phyloP scores from a whole-genome alignment of 768 basidiomycete species.

The Gloeophyllum trabeum region DNA sequence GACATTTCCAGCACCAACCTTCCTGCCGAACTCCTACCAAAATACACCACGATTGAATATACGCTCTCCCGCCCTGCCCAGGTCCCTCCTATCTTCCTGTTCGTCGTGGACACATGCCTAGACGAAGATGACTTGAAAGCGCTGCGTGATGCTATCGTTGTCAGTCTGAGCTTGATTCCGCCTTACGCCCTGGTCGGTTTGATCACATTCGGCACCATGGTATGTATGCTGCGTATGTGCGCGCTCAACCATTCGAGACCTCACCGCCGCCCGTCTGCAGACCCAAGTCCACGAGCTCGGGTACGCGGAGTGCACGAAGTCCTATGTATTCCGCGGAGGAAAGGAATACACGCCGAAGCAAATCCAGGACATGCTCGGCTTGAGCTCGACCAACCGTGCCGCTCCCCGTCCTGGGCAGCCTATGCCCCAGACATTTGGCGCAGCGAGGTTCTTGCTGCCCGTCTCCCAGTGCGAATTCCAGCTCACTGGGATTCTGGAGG shows the following conservation, averaged over 20 bases:
- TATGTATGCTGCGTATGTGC: slow-evolving; percentile 19
- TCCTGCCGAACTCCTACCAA: slow-evolving; percentile 90
- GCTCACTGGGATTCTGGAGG: slow-evolving; percentile 85
- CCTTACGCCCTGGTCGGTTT: slow-evolving; percentile 92
- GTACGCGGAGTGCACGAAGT: slow-evolving; percentile 92
- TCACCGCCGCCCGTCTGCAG: slow-evolving; percentile 26
- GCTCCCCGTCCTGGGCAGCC: slow-evolving; percentile 83
- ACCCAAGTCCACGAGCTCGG: slow-evolving; percentile 98
- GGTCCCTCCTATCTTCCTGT: slow-evolving; percentile 93
- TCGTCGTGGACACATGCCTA: slow-evolving; percentile 94
- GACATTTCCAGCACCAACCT: slow-evolving; percentile 96
- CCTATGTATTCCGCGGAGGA: slow-evolving; percentile 96
- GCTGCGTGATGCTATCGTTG: slow-evolving; percentile 86
- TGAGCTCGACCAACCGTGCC: slow-evolving; percentile 68
- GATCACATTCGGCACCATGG: slow-evolving; percentile 97
- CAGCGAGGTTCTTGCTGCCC: slow-evolving; percentile 86
- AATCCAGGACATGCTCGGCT: slow-evolving; percentile 95
- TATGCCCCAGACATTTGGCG: slow-evolving; percentile 72
- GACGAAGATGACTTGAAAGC: slow-evolving; percentile 95
- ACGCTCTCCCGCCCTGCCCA: slow-evolving; percentile 88
- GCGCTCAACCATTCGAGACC: not conserved
- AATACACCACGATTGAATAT: slow-evolving; percentile 99
- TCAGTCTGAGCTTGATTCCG: slow-evolving; percentile 87
- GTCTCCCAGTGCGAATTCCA: slow-evolving; percentile 93
- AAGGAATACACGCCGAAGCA: slow-evolving; percentile 96